phyloP scores from a whole-genome alignment of 2,329 filamentous ascomycete genomes.

The Thielaviopsis ethacetica region DNA sequence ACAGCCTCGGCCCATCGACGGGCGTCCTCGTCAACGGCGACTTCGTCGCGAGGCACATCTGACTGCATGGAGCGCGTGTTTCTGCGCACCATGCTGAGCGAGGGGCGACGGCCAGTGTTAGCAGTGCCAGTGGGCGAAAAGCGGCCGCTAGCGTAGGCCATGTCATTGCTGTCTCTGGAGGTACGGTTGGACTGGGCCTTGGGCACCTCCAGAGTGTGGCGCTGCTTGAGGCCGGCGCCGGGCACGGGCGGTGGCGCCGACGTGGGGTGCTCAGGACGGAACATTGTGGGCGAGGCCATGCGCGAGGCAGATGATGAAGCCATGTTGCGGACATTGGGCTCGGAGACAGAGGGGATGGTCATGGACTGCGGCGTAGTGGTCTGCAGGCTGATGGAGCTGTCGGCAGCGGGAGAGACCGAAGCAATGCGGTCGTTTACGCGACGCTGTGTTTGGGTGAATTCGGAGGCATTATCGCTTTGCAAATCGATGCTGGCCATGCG shows the following conservation, averaged over 20 bases:
- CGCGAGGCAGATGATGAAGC: constrained; percentile 5
- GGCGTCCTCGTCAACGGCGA: constrained; percentile 77
- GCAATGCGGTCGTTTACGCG: constrained; percentile 4
- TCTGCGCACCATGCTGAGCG: constrained; percentile 65
- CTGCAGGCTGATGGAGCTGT: constrained; percentile 2
- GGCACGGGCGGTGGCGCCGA: constrained; percentile 10
- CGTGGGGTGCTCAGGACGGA: constrained; percentile 8
- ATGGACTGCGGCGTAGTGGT: background rate
- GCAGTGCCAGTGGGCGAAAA: constrained; percentile 49
- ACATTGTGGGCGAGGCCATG: background rate
- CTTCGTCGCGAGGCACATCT: constrained; percentile 68
- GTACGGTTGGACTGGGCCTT: constrained; percentile 46
- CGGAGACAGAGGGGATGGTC: background rate
- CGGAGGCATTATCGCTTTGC: constrained; percentile 2
- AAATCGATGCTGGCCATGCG: constrained; percentile 11
- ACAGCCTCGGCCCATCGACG: constrained; percentile 85
- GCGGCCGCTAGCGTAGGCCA: constrained; percentile 57
- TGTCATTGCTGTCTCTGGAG: constrained; percentile 60
- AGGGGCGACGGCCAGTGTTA: constrained; percentile 53
- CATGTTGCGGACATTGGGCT: constrained; percentile 2
- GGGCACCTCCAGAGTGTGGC: constrained; percentile 80
- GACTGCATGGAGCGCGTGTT: constrained; percentile 75
- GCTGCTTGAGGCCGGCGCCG: constrained; percentile 51
- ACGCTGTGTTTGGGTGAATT: constrained; percentile 5
- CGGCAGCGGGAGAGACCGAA: background rate